Conservation (phyloP, 306 rosid genomes). For the Astragalus glycyphyllos region DNA sequence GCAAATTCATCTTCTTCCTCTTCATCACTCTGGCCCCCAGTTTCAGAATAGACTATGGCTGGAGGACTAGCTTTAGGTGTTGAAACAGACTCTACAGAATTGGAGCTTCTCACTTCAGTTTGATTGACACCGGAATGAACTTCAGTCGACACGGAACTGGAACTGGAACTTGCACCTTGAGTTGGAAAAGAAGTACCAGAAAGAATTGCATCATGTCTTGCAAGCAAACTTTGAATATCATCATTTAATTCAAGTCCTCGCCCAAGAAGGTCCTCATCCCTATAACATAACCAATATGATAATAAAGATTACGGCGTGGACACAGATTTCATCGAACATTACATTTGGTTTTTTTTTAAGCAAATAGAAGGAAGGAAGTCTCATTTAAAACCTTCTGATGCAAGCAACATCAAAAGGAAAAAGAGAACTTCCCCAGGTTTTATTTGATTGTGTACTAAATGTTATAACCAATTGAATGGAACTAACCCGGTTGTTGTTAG, state of each 20-base stretch:
- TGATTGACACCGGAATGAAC: slow-evolving; percentile 55
- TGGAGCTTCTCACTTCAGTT: slow-evolving; percentile 52
- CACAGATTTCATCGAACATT: slow-evolving; percentile 3
- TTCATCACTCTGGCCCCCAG: slow-evolving; percentile 58
- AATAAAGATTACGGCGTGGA: slow-evolving; percentile 31
- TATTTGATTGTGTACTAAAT: neutral
- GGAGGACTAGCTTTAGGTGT: slow-evolving; percentile 55
- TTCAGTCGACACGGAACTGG: slow-evolving; percentile 54
- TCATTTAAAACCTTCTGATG: too few relatives aligned
- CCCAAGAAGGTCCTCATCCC: slow-evolving; percentile 96
- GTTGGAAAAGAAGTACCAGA: slow-evolving; percentile 75
- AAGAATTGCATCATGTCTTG: slow-evolving; percentile 89
- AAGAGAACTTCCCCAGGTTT: too few relatives aligned
- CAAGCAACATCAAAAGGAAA: too few relatives aligned
- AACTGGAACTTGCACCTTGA: slow-evolving; percentile 45
- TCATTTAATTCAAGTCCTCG: slow-evolving; percentile 92
- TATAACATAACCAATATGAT: slow-evolving; percentile 44
- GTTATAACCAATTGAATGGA: slow-evolving; percentile 16
- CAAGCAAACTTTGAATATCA: slow-evolving; percentile 78
- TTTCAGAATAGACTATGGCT: slow-evolving; percentile 41
- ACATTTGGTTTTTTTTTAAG: too few relatives aligned
- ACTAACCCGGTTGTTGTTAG: slow-evolving; percentile 95
- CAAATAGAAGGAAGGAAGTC: too few relatives aligned
- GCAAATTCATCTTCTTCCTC: slow-evolving; percentile 97
- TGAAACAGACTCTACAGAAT: slow-evolving; percentile 51